Base-by-base conservation (phyloP, 2,329 filamentous ascomycete species). In the Zopfia rhizophila region DNA sequence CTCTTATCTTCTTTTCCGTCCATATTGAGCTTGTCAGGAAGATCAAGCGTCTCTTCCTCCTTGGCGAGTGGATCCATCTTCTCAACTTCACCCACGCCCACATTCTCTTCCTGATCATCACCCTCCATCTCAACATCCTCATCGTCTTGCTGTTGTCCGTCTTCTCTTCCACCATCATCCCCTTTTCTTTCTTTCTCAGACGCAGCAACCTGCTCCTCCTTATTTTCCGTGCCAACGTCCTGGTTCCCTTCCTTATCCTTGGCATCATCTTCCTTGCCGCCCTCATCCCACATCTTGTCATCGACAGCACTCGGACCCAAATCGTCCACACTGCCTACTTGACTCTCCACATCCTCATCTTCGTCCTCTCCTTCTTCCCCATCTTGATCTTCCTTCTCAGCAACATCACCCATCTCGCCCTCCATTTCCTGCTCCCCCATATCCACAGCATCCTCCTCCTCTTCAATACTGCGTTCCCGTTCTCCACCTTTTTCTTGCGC, bases 271-370 rank as follows among this genome's bases (percentile, higher is more conserved):
- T 92, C 82, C 35, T 87, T 81, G 30, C 90, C 87, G 32, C 87
- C 86, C 27, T 91, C 92, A 72, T 99, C 92, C 94, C 94, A 99
- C 83, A 97, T 91, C 78, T 97, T 99, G 75, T 99, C 95, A 67
- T 99, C 95, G 1, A 97, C 89, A 14, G 93, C 90, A 12, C 86
- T 89, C 10, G 91, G 88, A 59, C 96, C 93, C 29, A 96, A 78
- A 61, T 96, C 91, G 73, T 97, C 90, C 8, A 97, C 91, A 61
- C 91, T 89, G 1, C 92, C 94, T 4, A 89, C 83, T 72, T 97
- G 91, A 61, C 96, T 92, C 55, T 97, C 91, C 67, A 95, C 87
- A 38, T 78, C 75, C 7, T 90, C 87, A 7, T 87, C 66, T 1
- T 60, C 58, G 17, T 65, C 65, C 79, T 38, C 63, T 5, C 63